Conservation (phyloP, 352 stramenopile genomes). For the Thalassiosira exigua region DNA sequence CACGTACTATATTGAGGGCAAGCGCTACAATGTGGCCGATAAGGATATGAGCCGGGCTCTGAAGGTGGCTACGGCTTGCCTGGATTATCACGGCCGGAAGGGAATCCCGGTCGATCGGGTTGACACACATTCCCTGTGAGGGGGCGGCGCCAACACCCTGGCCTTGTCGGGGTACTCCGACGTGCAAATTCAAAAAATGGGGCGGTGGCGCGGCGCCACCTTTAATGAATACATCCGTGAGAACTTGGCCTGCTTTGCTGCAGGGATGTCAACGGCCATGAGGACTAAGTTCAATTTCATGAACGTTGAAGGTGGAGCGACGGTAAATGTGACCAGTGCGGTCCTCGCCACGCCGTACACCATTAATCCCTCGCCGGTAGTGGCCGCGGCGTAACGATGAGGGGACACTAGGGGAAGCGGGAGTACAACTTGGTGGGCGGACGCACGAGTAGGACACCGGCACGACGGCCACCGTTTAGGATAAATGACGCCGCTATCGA, state of each 20-base stretch:
- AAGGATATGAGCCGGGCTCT: neutral
- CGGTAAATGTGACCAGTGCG: neutral
- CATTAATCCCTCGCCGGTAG: neutral
- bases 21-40: neutral
- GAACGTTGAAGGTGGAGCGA: constrained; percentile 17
- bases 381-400: neutral
- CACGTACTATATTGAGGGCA: neutral
- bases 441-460: neutral
- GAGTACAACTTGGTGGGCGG: neutral
- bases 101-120: constrained; percentile 24
- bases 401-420: neutral
- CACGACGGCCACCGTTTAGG: too few species aligned
- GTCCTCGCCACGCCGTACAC: neutral
- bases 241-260: constrained; percentile 13
- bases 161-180: constrained; percentile 1
- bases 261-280: constrained; percentile 40
- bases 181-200: constrained; percentile 40
- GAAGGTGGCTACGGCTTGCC: neutral
- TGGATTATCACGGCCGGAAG: constrained; percentile 23
- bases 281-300: constrained; percentile 15
- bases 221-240: constrained; percentile 43
- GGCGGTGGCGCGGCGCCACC: constrained; percentile 6
- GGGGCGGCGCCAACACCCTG: constrained; percentile 11
- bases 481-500: too few species aligned
- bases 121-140: constrained; percentile 27